phyloP scores from a whole-genome alignment of 1,284 basidiomycete species.

The Melampsora larici-populina region DNA sequence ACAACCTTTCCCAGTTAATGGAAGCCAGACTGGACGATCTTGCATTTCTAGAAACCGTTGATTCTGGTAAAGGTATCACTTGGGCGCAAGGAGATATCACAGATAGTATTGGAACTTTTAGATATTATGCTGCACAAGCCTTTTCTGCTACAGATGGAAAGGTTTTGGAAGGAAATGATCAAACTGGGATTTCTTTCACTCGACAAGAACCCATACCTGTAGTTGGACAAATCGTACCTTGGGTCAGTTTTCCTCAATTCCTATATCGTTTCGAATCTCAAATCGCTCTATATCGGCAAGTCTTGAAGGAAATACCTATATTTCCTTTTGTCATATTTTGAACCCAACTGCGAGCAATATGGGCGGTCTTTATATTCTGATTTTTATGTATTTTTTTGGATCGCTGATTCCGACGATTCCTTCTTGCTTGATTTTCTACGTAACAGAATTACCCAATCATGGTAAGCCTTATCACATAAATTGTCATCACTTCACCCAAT shows the following conservation, averaged over 20 bases:
- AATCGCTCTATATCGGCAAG: not conserved
- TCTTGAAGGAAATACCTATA: constrained; percentile 50
- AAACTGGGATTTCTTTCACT: constrained; percentile 71
- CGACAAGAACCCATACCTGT: constrained; percentile 92
- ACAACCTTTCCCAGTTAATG: constrained; percentile 32
- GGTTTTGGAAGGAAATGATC: constrained; percentile 73
- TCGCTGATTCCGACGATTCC: too few species aligned
- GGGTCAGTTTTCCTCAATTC: constrained; percentile 54
- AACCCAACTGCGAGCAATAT: not conserved
- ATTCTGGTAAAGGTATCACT: constrained; percentile 45
- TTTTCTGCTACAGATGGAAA: constrained; percentile 60
- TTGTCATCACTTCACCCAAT: not conserved
- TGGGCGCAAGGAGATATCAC: constrained; percentile 46
- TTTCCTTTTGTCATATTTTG: constrained; percentile 64
- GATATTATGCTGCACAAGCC: constrained; percentile 47
- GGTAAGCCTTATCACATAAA: constrained; percentile 33
- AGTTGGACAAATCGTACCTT: constrained; percentile 77
- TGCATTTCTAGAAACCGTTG: constrained; percentile 44
- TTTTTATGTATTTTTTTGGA: too few species aligned
- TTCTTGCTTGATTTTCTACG: too few species aligned
- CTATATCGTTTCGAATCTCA: constrained; percentile 11
- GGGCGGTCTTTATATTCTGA: too few species aligned
- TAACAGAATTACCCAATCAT: constrained; percentile 30
- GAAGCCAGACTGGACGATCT: constrained; percentile 44
- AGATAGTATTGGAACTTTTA: constrained; percentile 46